Evolutionary conservation across 768 basidiomycete species (phyloP).

Genomic region (Mrakia blollopis): DNA sequence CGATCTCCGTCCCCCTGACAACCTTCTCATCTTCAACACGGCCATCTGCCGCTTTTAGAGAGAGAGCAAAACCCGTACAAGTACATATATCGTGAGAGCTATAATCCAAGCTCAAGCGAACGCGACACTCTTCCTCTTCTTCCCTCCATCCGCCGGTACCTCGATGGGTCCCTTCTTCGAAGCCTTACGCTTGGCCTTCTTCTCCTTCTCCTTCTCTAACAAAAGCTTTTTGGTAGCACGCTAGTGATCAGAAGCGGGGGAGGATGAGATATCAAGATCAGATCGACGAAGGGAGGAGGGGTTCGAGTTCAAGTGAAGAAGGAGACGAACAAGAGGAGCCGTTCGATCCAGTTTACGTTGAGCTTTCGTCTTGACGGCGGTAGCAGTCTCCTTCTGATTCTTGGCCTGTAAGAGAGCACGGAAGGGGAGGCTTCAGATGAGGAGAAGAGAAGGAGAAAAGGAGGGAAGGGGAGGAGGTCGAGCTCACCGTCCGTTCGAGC

Average conservation of each 20-base stretch:
- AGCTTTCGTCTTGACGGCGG: conserved; percentile 23
- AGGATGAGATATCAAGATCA: neutral
- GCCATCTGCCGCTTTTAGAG: too few species aligned
- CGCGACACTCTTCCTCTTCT: conserved; percentile 26
- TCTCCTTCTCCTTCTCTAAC: conserved; percentile 27
- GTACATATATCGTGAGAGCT: neutral
- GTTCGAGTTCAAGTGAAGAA: too few species aligned
- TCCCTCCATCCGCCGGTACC: neutral
- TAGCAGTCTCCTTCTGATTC: neutral
- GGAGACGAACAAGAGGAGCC: conserved; percentile 27
- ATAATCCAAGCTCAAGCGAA: conserved; percentile 17
- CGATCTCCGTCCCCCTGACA: too few species aligned
- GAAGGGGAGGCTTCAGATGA: neutral
- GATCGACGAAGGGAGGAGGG: neutral
- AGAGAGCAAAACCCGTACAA: neutral
- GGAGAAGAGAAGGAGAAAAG: neutral
- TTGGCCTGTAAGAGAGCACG: neutral
- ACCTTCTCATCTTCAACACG: too few species aligned
- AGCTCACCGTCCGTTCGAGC: conserved; percentile 21
- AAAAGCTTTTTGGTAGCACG: conserved; percentile 30
- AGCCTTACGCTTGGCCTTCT: conserved; percentile 22
- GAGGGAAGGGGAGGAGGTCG: neutral
- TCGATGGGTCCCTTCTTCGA: conserved; percentile 16
- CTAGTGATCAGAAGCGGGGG: neutral
- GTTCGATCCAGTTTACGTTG: conserved; percentile 32